Base-by-base conservation (phyloP, 257 asterid species). In the Sherardia arvensis region DNA sequence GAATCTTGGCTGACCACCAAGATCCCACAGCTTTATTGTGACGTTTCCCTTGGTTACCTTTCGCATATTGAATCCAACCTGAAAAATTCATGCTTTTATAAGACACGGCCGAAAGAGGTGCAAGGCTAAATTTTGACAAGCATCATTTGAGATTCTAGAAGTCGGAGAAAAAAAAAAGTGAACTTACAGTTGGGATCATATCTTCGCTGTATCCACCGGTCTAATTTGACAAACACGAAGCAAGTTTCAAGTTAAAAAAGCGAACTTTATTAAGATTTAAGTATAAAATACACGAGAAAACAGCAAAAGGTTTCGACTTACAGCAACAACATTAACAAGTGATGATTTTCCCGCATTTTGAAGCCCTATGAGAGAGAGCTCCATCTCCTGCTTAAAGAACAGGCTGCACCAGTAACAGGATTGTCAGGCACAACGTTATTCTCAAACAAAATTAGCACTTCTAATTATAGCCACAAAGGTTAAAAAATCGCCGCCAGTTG, bases 321-420 rank as follows among this genome's bases (percentile, higher is more conserved):
- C 98, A 69, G 95, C 98, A 10, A 91, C 82, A 74, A 88, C 97
- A 72, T 91, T 88, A 60, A 91, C 98, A 64, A 91, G 98, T 21
- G 98, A 91, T 61, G 98, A 88, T 83, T 91, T 91, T 68, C 98
- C 98, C n/a, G 98, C 98, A 71, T 91, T 91, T 71, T 91, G 98
- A 62, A 91, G 90, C 70, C 98, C 98, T 77, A 91, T 91, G 65
- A 91, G 78, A 72, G 98, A 91, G 67, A 91, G 92, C 84, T 91
- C 98, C 98, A 91, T 91, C 83, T 91, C 98, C 85, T 91, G 98
- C 95, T 91, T 91, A 88, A 91, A 88, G 73, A 91, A 91, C 54
- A 88, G 90, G 87, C 96, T 91, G 89, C 65, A 74, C 34, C 58
- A 38, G 66, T 55, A 67, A 63, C 66, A 70, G 5, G n/a, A n/a